Evolutionary conservation across 1,139 yeast species (phyloP).

Genomic region (Kodamaea arcana): DNA sequence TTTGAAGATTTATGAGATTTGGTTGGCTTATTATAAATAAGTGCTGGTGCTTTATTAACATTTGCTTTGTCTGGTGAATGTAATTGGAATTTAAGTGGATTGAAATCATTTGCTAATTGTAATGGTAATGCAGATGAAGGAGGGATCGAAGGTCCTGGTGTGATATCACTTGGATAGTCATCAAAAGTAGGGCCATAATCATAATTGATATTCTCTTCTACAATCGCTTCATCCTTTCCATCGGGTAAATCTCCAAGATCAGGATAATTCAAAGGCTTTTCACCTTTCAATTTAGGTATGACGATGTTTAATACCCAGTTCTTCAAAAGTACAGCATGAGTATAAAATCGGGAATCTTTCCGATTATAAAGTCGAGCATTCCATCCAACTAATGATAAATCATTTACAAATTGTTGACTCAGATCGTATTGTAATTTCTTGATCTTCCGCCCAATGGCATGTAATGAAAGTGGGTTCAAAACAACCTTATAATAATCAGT

Average conservation of each 20-base stretch:
- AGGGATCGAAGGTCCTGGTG: conserved; percentile 2
- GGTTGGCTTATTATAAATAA: conserved; percentile 2
- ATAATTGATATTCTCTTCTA: conserved; percentile 9
- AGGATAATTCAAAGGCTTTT: conserved; percentile 54
- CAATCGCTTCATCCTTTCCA: conserved; percentile 27
- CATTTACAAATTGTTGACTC: conserved; percentile 68
- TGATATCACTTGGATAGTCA: conserved; percentile 1
- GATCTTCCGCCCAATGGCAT: conserved; percentile 38
- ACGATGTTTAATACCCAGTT: conserved; percentile 50
- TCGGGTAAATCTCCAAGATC: conserved; percentile 72
- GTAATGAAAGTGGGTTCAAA: conserved; percentile 40
- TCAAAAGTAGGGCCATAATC: conserved; percentile 3
- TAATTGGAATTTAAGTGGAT: conserved; percentile 8
- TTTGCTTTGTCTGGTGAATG: conserved; percentile 6
- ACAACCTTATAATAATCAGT: conserved; percentile 46
- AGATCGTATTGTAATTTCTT: conserved; percentile 50
- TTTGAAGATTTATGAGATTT: conserved; percentile 9
- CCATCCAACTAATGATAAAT: conserved; percentile 81
- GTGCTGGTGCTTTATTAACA: neutral
- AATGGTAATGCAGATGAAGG: conserved; percentile 3
- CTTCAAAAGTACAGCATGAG: conserved; percentile 70
- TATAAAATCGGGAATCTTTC: conserved; percentile 61
- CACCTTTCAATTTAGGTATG: conserved; percentile 50
- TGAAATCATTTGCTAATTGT: conserved; percentile 5
- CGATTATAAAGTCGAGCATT: conserved; percentile 84